A percentile compares a stretch with the other conserved stretches of the same genome.
phyloP scores from a whole-genome alignment of 768 basidiomycete species.

The Podaxis sp. region DNA sequence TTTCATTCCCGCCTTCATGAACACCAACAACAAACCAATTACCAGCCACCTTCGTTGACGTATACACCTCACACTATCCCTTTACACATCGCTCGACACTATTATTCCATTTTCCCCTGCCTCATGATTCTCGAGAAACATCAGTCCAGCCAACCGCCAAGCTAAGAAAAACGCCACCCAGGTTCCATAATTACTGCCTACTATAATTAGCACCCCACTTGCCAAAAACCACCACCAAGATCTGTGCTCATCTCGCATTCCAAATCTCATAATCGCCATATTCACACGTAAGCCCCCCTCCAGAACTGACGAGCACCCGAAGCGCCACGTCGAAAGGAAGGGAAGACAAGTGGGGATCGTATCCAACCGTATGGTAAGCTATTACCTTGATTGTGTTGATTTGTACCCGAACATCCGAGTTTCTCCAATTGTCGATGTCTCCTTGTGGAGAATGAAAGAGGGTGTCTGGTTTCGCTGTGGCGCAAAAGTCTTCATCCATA shows the following conservation, averaged over 20 bases:
- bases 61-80: neutral
- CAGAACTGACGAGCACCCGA: neutral
- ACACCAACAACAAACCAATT: neutral
- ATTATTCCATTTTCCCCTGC: neutral
- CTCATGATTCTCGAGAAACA: neutral
- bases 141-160: neutral
- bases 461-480: neutral
- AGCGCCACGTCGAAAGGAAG: neutral
- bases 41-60: neutral
- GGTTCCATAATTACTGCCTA: conserved; percentile 1
- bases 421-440: neutral
- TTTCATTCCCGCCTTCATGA: conserved; percentile 1
- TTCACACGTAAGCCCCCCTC: neutral
- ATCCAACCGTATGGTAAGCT: neutral
- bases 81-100: neutral
- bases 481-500: neutral
- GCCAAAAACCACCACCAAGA: neutral
- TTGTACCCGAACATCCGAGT: neutral
- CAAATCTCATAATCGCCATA: neutral
- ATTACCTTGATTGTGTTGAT: neutral
- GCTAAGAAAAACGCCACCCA: conserved; percentile 1
- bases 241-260: neutral
- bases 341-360: neutral
- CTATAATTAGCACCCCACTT: conserved; percentile 12
- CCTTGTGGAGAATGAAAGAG: neutral